Evolutionary conservation across 2,329 filamentous ascomycete species (phyloP), one percentile per base, ranked within the genome.

Genomic region (Penicillium sp.): DNA sequence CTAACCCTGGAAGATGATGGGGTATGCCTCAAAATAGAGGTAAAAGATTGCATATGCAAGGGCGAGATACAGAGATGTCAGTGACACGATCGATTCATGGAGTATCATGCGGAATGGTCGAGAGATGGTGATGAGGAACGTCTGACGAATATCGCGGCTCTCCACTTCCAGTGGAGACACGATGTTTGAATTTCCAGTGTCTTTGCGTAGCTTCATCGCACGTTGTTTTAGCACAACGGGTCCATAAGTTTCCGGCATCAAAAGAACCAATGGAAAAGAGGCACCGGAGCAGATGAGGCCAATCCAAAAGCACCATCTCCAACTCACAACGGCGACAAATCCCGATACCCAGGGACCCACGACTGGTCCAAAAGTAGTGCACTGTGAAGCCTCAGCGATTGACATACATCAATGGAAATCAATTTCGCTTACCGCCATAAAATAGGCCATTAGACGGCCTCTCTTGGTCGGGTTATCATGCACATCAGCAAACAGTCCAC

Each of bases 11-110:
- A 90, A 93, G 62, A 91, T 88, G 60, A 86, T 79, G 5, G 86
- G 86, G 69, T 87, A 93, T 10, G 88, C 87, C 72, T 91, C 85
- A 63, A 93, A 91, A 68, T 87, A 90, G 73, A 93, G 88, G 78
- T 86, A 87, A 63, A 86, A 85, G 58, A 87, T 83, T 2, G 79
- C 82, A 68, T 91, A 93, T 52, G 86, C 81, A 47, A 92, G 79
- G 45, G 89, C 85, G 33, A 91, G 78, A 72, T 91, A 93, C 71
- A 84, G 68, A 73, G 86, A 91, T 2, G 83, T 84, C 55, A 86
- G 85, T 43, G 86, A 81, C 16, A 93, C 89, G 51, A 93, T 88
- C 48, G 86, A 85, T 71, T 93, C 90, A 46, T 83, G 86, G 48
- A 82, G 52, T 33, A 88, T 78, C 90, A 93, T 93, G 47, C 88